Percentiles rank a stretch among this genome's conserved stretches.
Conservation (phyloP, 2,329 filamentous ascomycete genomes). For the Fusarium kyushuense region DNA sequence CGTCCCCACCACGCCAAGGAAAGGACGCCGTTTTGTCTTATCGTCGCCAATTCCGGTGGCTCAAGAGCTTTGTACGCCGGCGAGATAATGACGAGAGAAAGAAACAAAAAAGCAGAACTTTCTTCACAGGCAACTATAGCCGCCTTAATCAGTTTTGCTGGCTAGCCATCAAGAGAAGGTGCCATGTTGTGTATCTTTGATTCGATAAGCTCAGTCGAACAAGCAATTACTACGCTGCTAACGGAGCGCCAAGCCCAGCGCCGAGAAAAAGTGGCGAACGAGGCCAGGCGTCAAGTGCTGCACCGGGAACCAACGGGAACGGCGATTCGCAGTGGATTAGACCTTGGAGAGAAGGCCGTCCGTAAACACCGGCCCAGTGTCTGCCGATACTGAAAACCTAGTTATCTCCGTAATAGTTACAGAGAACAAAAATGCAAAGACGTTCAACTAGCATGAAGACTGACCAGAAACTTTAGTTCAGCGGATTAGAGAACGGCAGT, state of each 20-base stretch:
- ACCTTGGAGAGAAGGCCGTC: slow-evolving; percentile 12
- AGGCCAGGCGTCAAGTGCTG: slow-evolving; percentile 7
- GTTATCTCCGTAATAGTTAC: slow-evolving; percentile 31
- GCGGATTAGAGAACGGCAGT: slow-evolving; percentile 1
- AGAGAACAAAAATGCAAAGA: slow-evolving; percentile 17
- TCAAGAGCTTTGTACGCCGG: not conserved
- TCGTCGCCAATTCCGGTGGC: slow-evolving; percentile 26
- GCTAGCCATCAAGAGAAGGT: slow-evolving; percentile 30
- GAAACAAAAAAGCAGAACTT: not conserved
- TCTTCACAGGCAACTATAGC: slow-evolving; percentile 15
- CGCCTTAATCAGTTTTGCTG: slow-evolving; percentile 6
- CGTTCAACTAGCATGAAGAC: not conserved
- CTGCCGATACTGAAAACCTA: slow-evolving; percentile 27
- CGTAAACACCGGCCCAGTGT: slow-evolving; percentile 28
- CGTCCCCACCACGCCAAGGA: slow-evolving; percentile 9
- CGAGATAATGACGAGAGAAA: not conserved
- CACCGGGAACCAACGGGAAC: slow-evolving; percentile 35
- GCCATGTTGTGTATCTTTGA: slow-evolving; percentile 7
- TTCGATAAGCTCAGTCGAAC: slow-evolving; percentile 21
- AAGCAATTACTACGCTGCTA: slow-evolving; percentile 29
- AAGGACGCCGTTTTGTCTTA: slow-evolving; percentile 3
- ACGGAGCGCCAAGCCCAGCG: slow-evolving; percentile 27
- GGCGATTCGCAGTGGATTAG: slow-evolving; percentile 9
- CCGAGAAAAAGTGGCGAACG: slow-evolving; percentile 35
- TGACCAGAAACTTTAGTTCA: not conserved